Conservation (phyloP, 306 rosid genomes). For the Gleditsia sinensis region DNA sequence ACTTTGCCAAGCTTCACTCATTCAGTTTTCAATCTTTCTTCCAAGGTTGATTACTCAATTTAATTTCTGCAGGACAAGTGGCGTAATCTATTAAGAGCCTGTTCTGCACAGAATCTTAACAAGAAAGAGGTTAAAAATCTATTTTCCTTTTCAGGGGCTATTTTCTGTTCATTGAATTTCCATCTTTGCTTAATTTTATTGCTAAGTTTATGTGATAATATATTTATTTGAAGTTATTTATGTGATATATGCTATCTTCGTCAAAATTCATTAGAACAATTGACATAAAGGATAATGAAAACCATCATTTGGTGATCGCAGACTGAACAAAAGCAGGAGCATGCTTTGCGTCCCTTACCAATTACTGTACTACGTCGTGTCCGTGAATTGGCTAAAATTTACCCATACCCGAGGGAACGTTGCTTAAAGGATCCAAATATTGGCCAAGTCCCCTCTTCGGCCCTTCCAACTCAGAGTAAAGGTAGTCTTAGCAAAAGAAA, state of each 20-base stretch:
- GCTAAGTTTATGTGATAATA: neutral
- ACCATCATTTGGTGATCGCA: conserved; percentile 50
- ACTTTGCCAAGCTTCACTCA: conserved; percentile 32
- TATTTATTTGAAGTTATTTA: neutral
- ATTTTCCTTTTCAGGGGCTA: conserved; percentile 1
- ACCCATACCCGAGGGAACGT: conserved; percentile 87
- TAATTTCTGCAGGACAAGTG: conserved; percentile 84
- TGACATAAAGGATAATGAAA: too few relatives aligned
- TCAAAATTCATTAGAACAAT: neutral
- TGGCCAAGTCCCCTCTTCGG: conserved; percentile 40
- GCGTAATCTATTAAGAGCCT: conserved; percentile 80
- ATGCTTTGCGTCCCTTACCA: conserved; percentile 61
- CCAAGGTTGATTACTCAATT: conserved; percentile 23
- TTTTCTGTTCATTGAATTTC: neutral
- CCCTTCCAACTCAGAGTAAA: conserved; percentile 39
- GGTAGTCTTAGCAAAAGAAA: conserved; percentile 50
- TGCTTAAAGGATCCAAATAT: conserved; percentile 43
- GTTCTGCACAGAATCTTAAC: conserved; percentile 56
- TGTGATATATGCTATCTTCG: neutral
- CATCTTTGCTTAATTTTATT: neutral
- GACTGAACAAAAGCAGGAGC: conserved; percentile 63
- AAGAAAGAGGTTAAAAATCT: conserved; percentile 60
- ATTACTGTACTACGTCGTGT: conserved; percentile 66
- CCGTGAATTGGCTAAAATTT: conserved; percentile 76
- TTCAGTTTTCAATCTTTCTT: conserved; percentile 22